Evolutionary conservation across 306 rosid species (phyloP).

Genomic region (Quercus suber): DNA sequence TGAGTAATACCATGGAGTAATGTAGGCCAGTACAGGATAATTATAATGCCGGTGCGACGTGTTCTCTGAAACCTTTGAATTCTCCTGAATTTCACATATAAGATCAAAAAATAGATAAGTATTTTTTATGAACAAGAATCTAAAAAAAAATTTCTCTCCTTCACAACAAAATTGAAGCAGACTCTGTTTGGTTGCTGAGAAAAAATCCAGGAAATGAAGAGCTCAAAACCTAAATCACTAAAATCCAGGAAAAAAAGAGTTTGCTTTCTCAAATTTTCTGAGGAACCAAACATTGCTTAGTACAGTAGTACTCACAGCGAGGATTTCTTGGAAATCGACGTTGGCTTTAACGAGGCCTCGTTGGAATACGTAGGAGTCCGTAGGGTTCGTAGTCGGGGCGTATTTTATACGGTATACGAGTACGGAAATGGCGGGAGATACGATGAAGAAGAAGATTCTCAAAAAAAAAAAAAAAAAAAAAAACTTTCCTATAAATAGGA

Average conservation of each 20-base stretch:
- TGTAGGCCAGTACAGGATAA: conserved; percentile 81
- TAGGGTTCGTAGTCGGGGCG: conserved; percentile 19
- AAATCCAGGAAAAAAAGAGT: neutral
- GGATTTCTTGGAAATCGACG: conserved; percentile 51
- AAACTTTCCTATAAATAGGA: no score
- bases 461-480: no score
- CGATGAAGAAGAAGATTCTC: conserved; percentile 41
- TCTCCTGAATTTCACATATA: conserved; percentile 48
- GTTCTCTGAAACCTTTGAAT: conserved; percentile 55
- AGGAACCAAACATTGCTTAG: neutral
- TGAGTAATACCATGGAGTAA: conserved; percentile 82
- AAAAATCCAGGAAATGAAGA: neutral
- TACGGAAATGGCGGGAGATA: conserved; percentile 43
- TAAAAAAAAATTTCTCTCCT: conserved; percentile 1
- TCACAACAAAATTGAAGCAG: neutral
- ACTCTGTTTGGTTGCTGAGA: conserved; percentile 9
- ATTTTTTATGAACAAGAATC: neutral
- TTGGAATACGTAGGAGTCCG: conserved; percentile 29
- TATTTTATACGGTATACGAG: conserved; percentile 32
- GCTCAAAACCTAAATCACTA: neutral
- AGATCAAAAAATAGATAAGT: neutral
- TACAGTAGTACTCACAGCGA: conserved; percentile 45
- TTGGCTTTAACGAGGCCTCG: conserved; percentile 46
- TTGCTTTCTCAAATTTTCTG: neutral
- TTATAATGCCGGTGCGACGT: conserved; percentile 47